These are phyloP conservation scores for Nicotiana otophora DNA, from an alignment of 257 asterid species.

Conservation along the genomic window DNA sequence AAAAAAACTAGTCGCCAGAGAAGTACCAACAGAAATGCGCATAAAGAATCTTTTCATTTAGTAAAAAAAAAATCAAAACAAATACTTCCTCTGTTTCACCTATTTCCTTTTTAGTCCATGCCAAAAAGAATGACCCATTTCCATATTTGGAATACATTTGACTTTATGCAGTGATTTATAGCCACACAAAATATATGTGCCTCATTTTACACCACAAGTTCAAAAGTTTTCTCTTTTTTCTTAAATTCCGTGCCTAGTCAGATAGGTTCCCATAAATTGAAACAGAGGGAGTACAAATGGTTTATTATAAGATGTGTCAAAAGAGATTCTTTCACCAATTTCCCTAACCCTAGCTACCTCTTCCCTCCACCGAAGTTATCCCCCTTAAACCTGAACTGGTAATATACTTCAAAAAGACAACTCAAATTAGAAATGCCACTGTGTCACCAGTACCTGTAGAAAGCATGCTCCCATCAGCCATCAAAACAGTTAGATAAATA, in stretches of 20 bases:
- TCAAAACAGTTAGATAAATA: not conserved
- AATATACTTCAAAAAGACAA: not conserved
- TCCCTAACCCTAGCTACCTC: not conserved
- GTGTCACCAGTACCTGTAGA: not conserved
- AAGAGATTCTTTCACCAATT: constrained; percentile 2
- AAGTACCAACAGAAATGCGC: not conserved
- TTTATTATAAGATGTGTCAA: not conserved
- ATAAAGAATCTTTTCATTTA: not conserved
- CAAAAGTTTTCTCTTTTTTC: too few relatives aligned
- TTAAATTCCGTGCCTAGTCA: too few relatives aligned
- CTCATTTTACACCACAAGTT: too few relatives aligned
- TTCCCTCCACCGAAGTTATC: not conserved
- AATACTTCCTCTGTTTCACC: too few relatives aligned
- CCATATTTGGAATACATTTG: too few relatives aligned
- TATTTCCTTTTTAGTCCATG: too few relatives aligned
- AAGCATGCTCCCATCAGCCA: not conserved
- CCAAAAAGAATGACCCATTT: too few relatives aligned
- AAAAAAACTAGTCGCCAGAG: not conserved
- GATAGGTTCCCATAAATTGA: too few relatives aligned
- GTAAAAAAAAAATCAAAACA: not conserved
- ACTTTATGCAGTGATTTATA: too few relatives aligned
- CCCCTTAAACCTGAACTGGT: not conserved
- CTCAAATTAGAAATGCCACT: not conserved
- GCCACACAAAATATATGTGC: too few relatives aligned
- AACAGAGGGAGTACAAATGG: not conserved